A percentile compares a stretch with the other conserved stretches of the same genome.
Conservation (phyloP, 2,329 filamentous ascomycete species). For the Ramichloridium luteum region DNA sequence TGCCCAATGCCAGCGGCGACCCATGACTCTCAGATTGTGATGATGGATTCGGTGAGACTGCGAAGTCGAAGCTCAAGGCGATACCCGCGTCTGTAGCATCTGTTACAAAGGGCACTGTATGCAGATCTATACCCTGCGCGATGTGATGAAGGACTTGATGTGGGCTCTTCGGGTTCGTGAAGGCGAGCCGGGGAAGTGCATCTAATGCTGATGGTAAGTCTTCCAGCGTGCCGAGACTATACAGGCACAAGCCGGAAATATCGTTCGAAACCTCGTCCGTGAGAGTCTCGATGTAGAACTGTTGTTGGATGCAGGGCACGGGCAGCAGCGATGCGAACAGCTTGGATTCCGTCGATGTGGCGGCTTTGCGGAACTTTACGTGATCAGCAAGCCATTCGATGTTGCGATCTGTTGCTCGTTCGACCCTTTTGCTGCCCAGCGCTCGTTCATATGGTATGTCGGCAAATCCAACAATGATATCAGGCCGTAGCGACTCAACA, state of each 20-base stretch:
- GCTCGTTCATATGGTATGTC: constrained; percentile 53
- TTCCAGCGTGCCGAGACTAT: constrained; percentile 57
- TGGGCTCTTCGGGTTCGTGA: constrained; percentile 58
- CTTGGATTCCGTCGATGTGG: constrained; percentile 1
- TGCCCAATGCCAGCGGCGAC: constrained; percentile 45
- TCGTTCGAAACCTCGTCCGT: constrained; percentile 47
- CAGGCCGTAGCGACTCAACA: constrained; percentile 55
- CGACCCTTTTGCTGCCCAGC: constrained; percentile 49
- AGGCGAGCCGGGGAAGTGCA: constrained; percentile 58
- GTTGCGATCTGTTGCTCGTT: constrained; percentile 77
- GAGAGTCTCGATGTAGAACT: constrained; percentile 65
- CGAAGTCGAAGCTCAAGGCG: constrained; percentile 65
- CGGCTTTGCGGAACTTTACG: constrained; percentile 28
- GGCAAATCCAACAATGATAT: constrained; percentile 66
- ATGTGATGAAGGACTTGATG: constrained; percentile 68
- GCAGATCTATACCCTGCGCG: constrained; percentile 64
- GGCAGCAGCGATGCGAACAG: constrained; percentile 59
- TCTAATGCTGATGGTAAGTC: constrained; percentile 52
- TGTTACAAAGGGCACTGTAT: constrained; percentile 65
- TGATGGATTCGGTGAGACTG: constrained; percentile 2
- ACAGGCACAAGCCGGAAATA: constrained; percentile 63
- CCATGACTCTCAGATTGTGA: constrained; percentile 8
- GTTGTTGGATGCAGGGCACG: constrained; percentile 61
- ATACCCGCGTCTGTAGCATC: constrained; percentile 71
- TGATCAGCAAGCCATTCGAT: constrained; percentile 68